Base-by-base conservation (phyloP, 257 asterid species). In the Lavandula angustifolia region DNA sequence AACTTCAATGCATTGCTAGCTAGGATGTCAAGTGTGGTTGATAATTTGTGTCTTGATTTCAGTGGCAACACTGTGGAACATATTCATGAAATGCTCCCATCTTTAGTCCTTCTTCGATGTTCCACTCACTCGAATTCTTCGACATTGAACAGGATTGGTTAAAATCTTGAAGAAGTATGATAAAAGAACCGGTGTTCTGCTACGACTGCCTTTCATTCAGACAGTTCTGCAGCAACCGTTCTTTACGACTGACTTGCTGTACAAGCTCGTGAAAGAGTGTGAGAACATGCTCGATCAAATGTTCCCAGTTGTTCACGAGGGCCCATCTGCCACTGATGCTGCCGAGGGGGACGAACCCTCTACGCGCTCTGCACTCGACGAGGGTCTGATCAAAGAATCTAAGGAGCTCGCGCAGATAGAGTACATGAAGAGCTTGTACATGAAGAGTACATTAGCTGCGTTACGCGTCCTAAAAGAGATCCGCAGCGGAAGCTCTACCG, bases 151-250 rank as follows among this genome's bases (percentile, higher is more conserved):
- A 88, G 98, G 98, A 47, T 65, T 91, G 75, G 98, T 85, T 47
- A 91, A 91, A 72, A 91, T 91, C 53, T 71, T 91, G 70, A 91
- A 91, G 92, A 91, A 91, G 68, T 88, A 91, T 35, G 98, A 91
- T 75, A 91, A 91, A 76, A 74, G 98, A 75, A 88, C 98, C 0
- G 98, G 98, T 3, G 95, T 90, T 44, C 87, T 91, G 44, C 94
- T 91, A 37, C 98, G 98, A 13, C 74, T 86, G 67, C 98, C 98
- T 56, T 91, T 91, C 82, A 88, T 91, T 6, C 96, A 91, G 75
- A 91, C 83, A 79, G 98, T 88, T 69, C 72, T 91, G 73, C 98
- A 86, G 29, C 89, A 91, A 72, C 98, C 98, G 3, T 91, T 91
- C 81, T 91, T 83, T 71, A 88, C 94, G 31, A 91, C 92, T 0